A percentile compares a stretch with the other conserved stretches of the same genome.
Conservation (phyloP, 306 rosid genomes). For the Purshia tridentata region DNA sequence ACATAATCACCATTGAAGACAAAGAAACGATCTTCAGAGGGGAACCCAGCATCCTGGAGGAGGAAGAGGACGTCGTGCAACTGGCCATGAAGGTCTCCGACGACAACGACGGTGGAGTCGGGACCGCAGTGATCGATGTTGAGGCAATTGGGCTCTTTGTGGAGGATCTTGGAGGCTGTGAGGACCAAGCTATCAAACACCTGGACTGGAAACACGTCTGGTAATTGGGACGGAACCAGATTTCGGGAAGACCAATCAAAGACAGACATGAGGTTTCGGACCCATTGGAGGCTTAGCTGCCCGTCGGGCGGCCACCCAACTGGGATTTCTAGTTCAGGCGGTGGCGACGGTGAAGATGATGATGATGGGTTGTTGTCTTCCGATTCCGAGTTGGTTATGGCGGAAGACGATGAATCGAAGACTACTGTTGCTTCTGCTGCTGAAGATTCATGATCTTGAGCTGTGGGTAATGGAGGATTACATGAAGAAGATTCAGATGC, state of each 20-base stretch:
- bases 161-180: constrained; percentile 72
- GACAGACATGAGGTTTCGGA: constrained; percentile 43
- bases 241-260: constrained; percentile 78
- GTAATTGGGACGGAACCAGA: constrained; percentile 51
- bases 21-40: constrained; percentile 52
- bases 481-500: background rate
- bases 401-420: background rate
- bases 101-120: constrained; percentile 40
- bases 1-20: constrained; percentile 90
- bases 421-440: background rate
- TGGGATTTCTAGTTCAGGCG: constrained; percentile 40
- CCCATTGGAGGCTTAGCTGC: constrained; percentile 50
- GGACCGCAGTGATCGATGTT: constrained; percentile 38
- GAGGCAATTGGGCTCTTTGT: constrained; percentile 78
- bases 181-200: constrained; percentile 68
- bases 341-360: constrained; percentile 22
- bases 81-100: constrained; percentile 86
- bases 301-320: constrained; percentile 66
- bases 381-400: background rate
- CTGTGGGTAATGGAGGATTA: background rate
- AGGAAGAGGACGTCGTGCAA: constrained; percentile 74
- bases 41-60: constrained; percentile 61
- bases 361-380: constrained; percentile 6
- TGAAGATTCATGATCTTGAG: background rate
- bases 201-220: constrained; percentile 56